Evolutionary conservation across 768 basidiomycete genomes (phyloP), one percentile per base, ranked within the genome.

Genomic region (Ramaria rubella): DNA sequence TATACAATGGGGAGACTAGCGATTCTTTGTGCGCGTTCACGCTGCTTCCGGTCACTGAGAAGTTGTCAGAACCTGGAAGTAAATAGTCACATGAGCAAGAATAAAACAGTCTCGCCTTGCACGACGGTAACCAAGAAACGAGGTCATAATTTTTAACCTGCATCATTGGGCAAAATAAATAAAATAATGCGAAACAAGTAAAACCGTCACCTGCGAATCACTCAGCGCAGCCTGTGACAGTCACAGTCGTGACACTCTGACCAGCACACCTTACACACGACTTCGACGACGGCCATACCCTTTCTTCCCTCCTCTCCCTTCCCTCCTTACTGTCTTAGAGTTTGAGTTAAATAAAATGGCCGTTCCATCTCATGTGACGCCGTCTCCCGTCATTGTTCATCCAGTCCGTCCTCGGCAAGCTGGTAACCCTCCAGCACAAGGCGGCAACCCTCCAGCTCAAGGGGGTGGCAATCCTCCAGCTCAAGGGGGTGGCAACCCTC

Each of bases 1-100:
- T 71, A 75, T n/a, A 56, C 57, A 1, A 30, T 52, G 15, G 68
- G 62, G 12, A 75, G 65, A 29, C 59, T 58, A 11, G 65, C 57
- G 34, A 75, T 73, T 27, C 70, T 52, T 21, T 59, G 50, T 27
- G 60, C 67, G 2, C 73, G 70, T 46, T 74, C 74, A 19, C 52
- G 61, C 24, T 68, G 72, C 52, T 74, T 75, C 45, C 64, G 58
- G 42, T 63, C 53, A 59, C 71, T 74, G 52, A 14, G 29, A 1
- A 30, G 31, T 23, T 5, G 31, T 54, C 11, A 56, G 31, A 34
- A n/a, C 5, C 29, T 17, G 33, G 19, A 9, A 48, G 46, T 11
- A 30, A 48, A 8, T 42, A 42, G 21, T 8, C 8, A 29, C 17
- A 17, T 8, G 4, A 27, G 11, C 19, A 46, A 46, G 17, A 48